Evolutionary conservation across 306 rosid species (phyloP), one percentile per base, ranked within the genome.

Genomic region (Calophaca sinica): DNA sequence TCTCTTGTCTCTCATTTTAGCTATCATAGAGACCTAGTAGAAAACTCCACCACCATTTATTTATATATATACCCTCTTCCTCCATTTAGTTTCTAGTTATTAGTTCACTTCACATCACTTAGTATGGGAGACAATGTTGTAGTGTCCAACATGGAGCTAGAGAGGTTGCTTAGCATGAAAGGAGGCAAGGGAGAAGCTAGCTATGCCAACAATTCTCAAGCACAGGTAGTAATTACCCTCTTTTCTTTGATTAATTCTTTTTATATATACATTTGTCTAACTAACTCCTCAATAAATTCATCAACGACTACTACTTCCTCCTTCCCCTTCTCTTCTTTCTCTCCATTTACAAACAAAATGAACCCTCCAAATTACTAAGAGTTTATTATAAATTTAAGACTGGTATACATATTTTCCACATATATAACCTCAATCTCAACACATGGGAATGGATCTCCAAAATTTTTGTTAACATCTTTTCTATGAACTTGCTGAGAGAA

Each of bases 181-280:
- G 98, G 99, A 68, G 99, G 99, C 54, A 92, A 92, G 78, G 99
- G 98, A 67, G 99, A 90, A 55, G 76, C 83, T 5, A 94, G 99
- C 82, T 94, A 94, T 72, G 99, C 96, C 88, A 92, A 88, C 87
- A 94, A 91, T 83, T 94, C 99, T 59, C 93, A 90, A 87, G 98
- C 98, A 39, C 99, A 84, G 88, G 87, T 80, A 84, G 61, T n/a
- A n/a, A n/a, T n/a, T n/a, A n/a, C n/a, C n/a, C n/a, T n/a, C n/a
- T n/a, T n/a, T n/a, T n/a, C n/a, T n/a, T n/a, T n/a, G n/a, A n/a
- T 13, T 61, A 33, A 48, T 48, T 11, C 14, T 46, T 46, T 46
- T 14, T 49, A 4, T 38, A 11, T 49, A 4, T 38, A 7, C 11
- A 26, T 72, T 20, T 7, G 3, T 57, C 35, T 42, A 20, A 20